Evolutionary conservation across 192 early-diverging fungal species (phyloP), one percentile per base, ranked within the genome.

Genomic region (Backusella circina): DNA sequence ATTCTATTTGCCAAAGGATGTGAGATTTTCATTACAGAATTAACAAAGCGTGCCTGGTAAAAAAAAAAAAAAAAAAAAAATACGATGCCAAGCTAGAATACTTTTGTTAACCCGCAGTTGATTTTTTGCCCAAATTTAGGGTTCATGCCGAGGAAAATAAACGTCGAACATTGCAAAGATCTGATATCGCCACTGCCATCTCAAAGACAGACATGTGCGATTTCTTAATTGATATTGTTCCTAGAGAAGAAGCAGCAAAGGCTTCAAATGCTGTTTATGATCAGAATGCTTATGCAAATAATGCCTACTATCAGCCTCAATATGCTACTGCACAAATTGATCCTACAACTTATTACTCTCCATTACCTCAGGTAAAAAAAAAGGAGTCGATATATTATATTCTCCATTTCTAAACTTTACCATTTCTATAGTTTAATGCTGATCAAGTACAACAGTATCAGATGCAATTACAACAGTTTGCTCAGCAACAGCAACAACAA

Each of bases 161-260:
- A 83, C 88, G 97, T 32, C 90, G 97, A 41, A 99, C 97, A 7
- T 82, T 99, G 50, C 97, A 98, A 85, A 83, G 95, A 61, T 92
- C 90, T 44, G 97, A 99, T 76, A 93, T 97, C 31, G 93, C 94
- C 21, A 89, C 89, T 38, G 97, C 96, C 0, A 90, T 97, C 21
- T 88, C 90, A 72, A 94, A 95, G 75, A 89, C 91, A 37, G 97
- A 99, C 78, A 93, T 94, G 92, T 99, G 95, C 87, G 97, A 99
- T 76, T 99, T 99, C 80, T 82, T 99, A 76, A 97, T 99, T 75
- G 97, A 99, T 65, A 95, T 99, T 81, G 95, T 99, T 9, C 97
- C 97, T 0, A 84, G 97, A 35, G 97, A 97, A 69, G 95, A 96
- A 72, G 80, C 74, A 57, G 23, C 67, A 13, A 80, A 80, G 47